Evolutionary conservation across 805 yeast genomes (phyloP), one percentile per base, ranked within the genome.

Genomic region (Nakazawaea ernobii): DNA sequence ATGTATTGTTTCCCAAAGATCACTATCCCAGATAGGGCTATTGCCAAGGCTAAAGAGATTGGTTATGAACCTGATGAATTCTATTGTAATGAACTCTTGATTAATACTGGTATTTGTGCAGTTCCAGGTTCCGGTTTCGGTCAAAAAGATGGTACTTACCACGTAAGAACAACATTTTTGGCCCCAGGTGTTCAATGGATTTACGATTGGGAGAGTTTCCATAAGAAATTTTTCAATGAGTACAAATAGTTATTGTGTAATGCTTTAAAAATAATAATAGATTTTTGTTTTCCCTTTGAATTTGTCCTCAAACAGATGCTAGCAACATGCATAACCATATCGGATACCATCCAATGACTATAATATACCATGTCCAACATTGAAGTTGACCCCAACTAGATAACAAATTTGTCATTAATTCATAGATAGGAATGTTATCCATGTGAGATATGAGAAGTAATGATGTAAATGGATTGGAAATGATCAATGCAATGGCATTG

Each of bases 91-190:
- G 84, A 84, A 55, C 71, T 94, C 50, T 74, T 94, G 55, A 92
- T 92, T 54, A 65, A 69, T 41, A 90, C 99, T 6, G 99, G 99
- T 56, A 89, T 94, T 51, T 94, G 99, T 68, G 88, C 95, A 39
- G 95, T 94, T 52, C 98, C 99, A 29, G 99, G 99, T 36, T 81
- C 89, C 32, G 99, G 99, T 0, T 94, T 94, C 59, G 97, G 98
- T 30, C 99, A 94, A 68, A 84, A 74, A 42, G 82, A 82, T 42
- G 95, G 89, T 17, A 90, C 97, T 4, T 85, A 75, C 69, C 99
- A 94, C 62, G 76, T 94, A 58, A 83, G 99, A 74, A 94, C 99
- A 1, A 94, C 99, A 0, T 94, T 94, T 71, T 74, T 94, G 59
- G 95, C 99, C 11, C 97, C 98, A 13, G 98, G 97, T 38, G 75